Conservation (phyloP, 169 alveolate genomes). For the Eimeria sp. region DNA sequence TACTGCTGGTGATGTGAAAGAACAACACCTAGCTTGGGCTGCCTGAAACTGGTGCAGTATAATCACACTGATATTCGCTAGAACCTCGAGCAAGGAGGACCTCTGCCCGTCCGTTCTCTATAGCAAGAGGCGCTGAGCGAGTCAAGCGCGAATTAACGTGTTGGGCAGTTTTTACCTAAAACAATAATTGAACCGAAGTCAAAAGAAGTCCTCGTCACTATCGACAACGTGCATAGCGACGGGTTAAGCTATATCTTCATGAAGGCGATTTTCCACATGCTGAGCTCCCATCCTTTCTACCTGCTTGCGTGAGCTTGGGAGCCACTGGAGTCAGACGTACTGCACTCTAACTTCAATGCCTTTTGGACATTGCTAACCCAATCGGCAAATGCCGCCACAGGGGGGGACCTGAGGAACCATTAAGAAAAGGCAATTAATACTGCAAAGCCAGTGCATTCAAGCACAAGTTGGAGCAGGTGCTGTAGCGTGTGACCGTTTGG, state of each 20-base stretch:
- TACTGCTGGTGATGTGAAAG: background rate
- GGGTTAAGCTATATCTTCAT: background rate
- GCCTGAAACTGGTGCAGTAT: background rate
- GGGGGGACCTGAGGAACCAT: constrained; percentile 27
- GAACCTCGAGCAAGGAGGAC: background rate
- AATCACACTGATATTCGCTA: background rate
- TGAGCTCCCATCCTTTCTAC: background rate
- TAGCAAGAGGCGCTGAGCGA: background rate
- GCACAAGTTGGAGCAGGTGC: background rate
- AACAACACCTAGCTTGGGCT: background rate
- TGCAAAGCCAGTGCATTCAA: background rate
- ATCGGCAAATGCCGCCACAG: constrained; percentile 55
- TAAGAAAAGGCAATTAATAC: background rate
- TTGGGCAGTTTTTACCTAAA: background rate
- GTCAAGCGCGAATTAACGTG: background rate
- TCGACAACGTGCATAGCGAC: background rate
- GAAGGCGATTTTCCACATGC: background rate
- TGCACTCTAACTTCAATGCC: constrained; percentile 21
- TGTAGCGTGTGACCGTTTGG: background rate
- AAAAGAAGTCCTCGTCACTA: background rate
- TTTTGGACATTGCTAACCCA: constrained; percentile 39
- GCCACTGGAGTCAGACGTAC: background rate
- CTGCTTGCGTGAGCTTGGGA: background rate
- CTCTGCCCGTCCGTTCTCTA: background rate
- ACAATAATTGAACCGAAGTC: background rate